These are phyloP conservation scores for Rhazya stricta DNA, from an alignment of 257 asterid species.

Conservation along the genomic window DNA sequence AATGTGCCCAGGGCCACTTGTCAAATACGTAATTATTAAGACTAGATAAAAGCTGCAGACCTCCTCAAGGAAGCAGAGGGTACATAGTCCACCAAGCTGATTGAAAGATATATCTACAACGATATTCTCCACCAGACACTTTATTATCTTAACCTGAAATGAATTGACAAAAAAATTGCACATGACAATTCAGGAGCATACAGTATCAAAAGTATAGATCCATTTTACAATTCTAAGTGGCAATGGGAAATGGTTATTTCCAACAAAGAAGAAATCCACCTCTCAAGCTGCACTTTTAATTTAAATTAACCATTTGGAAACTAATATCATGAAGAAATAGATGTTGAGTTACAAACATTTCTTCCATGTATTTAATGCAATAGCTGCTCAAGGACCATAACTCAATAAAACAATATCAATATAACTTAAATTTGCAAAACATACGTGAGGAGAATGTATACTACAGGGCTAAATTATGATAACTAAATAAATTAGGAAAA, in stretches of 20 bases:
- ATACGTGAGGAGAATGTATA: neutral
- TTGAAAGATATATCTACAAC: constrained; percentile 93
- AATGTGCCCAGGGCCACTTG: neutral
- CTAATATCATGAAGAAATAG: neutral
- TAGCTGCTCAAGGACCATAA: neutral
- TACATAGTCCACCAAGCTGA: constrained; percentile 91
- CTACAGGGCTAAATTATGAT: neutral
- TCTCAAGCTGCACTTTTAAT: neutral
- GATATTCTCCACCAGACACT: constrained; percentile 90
- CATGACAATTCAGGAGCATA: constrained; percentile 12
- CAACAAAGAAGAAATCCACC: neutral
- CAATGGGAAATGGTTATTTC: neutral
- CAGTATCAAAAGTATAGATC: neutral
- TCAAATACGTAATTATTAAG: neutral
- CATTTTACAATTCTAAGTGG: neutral
- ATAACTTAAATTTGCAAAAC: neutral
- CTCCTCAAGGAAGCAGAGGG: constrained; percentile 93
- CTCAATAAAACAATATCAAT: neutral
- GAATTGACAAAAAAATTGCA: constrained; percentile 4
- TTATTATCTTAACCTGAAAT: constrained; percentile 74
- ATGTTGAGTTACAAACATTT: neutral
- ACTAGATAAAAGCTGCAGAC: constrained; percentile 32
- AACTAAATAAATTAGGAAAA: neutral
- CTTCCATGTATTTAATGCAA: neutral
- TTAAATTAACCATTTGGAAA: neutral